Evolutionary conservation across 1,284 basidiomycete species (phyloP).

Genomic region (Ceratobasidium sp.): DNA sequence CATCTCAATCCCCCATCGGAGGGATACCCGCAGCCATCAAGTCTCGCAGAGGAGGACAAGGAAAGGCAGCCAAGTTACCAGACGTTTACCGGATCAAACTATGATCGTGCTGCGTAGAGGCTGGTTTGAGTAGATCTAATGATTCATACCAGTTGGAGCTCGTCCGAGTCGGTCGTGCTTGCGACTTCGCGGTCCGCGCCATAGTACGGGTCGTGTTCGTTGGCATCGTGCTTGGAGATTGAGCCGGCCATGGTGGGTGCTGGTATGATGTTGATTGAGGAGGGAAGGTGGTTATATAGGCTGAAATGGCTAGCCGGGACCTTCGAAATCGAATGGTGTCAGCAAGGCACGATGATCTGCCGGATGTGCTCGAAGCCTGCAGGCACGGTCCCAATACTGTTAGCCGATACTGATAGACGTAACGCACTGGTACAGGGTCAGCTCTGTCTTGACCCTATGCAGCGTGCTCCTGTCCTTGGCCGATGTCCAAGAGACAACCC

Average conservation of each 20-base stretch:
- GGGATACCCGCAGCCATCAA: constrained; percentile 87
- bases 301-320: background rate
- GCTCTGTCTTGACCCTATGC: background rate
- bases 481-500: background rate
- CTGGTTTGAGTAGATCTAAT: constrained; percentile 48
- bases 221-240: constrained; percentile 10
- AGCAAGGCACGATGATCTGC: background rate
- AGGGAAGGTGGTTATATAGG: constrained; percentile 9
- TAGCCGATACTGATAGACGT: too few relatives aligned
- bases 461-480: background rate
- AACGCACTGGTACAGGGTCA: too few relatives aligned
- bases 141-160: constrained; percentile 70
- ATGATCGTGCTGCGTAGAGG: constrained; percentile 55
- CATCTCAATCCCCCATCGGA: constrained; percentile 80
- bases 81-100: constrained; percentile 54
- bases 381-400: background rate
- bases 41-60: constrained; percentile 42
- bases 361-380: background rate
- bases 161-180: constrained; percentile 64
- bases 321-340: too few relatives aligned
- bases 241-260: constrained; percentile 39
- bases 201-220: background rate
- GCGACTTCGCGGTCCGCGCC: constrained; percentile 18
- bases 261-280: too few relatives aligned
- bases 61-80: constrained; percentile 75